These are phyloP conservation scores for Citrus mangshanensis DNA, from an alignment of 345 rosid species.

Conservation along the genomic window DNA sequence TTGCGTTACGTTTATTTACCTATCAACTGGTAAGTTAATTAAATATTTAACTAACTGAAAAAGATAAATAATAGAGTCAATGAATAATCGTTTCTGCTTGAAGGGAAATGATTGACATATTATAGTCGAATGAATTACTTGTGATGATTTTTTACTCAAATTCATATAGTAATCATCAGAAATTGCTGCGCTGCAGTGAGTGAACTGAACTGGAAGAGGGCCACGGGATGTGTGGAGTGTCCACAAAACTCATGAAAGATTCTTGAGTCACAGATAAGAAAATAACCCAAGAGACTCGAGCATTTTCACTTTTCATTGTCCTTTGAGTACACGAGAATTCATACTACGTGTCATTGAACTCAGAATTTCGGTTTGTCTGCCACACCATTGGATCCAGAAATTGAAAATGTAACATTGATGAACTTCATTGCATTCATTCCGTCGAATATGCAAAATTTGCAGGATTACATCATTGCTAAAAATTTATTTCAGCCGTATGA, in stretches of 20 bases:
- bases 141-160: too few relatives aligned
- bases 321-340: neutral
- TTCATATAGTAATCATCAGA: too few relatives aligned
- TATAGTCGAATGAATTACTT: too few relatives aligned
- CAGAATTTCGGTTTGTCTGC: neutral
- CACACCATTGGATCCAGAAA: neutral
- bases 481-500: neutral
- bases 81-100: neutral
- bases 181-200: neutral
- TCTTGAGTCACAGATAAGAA: too few relatives aligned
- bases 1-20: neutral
- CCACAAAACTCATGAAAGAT: too few relatives aligned
- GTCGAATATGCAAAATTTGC: neutral
- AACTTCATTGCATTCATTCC: neutral
- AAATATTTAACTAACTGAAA: neutral
- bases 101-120: too few relatives aligned
- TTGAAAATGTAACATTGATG: neutral
- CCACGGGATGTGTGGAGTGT: too few relatives aligned
- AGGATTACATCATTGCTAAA: neutral
- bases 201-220: too few relatives aligned
- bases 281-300: too few relatives aligned
- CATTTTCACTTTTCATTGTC: neutral
- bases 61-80: too few relatives aligned
- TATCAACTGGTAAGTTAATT: neutral
- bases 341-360: neutral